Evolutionary conservation across 441 rosid species (phyloP).

Genomic region (Pelargonium cotyledonis): DNA sequence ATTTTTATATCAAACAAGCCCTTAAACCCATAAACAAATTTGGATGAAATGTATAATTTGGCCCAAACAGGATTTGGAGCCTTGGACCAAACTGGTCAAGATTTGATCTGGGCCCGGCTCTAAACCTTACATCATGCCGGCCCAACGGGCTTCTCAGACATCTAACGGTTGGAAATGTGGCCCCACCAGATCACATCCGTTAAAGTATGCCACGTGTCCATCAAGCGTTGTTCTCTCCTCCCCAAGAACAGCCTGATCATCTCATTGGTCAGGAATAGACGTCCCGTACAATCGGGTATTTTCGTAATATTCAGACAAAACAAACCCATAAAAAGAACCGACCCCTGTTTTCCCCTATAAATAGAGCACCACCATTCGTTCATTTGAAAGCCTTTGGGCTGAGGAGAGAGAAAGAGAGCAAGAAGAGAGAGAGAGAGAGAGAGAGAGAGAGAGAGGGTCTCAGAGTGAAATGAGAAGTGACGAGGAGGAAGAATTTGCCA

Average conservation of each 20-base stretch:
- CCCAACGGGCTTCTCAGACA: not conserved
- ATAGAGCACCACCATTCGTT: not conserved
- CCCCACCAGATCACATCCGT: not conserved
- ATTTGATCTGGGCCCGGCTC: no score
- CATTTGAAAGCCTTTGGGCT: not conserved
- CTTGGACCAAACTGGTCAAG: no score
- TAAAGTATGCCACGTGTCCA: not conserved
- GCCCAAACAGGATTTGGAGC: no score
- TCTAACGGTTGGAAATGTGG: not conserved
- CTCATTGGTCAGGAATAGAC: not conserved
- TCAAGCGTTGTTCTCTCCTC: not conserved
- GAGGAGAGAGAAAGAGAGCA: not conserved
- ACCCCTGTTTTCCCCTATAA: not conserved
- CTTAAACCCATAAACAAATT: no score
- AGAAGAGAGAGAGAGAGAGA: not conserved
- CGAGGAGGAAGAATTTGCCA: not conserved
- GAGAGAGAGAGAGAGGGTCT: not conserved
- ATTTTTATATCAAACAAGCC: no score
- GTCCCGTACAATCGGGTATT: not conserved
- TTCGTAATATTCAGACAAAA: conserved; percentile 4
- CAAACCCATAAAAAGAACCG: not conserved
- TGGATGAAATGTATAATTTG: no score
- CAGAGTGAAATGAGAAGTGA: not conserved
- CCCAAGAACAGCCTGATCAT: not conserved
- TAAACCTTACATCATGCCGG: no score